Conservation (phyloP, 2,329 filamentous ascomycete species). For the Xylariaceae sp. region DNA sequence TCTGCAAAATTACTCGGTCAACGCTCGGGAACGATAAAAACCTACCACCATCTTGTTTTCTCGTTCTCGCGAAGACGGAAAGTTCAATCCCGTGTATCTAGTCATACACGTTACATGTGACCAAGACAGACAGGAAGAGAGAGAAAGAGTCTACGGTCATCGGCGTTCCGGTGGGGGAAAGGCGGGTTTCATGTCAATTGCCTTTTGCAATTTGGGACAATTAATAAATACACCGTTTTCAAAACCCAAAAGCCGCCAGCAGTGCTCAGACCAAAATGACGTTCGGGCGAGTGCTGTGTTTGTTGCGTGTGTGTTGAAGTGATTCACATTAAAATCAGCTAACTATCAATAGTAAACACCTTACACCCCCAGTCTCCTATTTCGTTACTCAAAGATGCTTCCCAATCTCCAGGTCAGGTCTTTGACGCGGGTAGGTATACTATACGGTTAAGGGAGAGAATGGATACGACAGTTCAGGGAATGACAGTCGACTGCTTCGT, state of each 20-base stretch:
- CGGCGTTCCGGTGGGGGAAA: constrained; percentile 20
- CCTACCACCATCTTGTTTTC: not conserved
- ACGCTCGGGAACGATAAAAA: no score
- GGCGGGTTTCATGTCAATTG: constrained; percentile 11
- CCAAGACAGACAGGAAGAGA: constrained; percentile 2
- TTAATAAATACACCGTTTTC: constrained; percentile 16
- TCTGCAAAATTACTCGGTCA: no score
- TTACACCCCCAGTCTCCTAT: not conserved
- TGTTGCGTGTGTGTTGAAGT: not conserved
- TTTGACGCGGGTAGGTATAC: not conserved
- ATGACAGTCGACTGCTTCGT: not conserved
- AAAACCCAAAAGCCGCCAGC: not conserved
- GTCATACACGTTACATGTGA: constrained; percentile 16
- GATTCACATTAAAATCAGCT: constrained; percentile 12
- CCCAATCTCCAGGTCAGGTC: constrained; percentile 4
- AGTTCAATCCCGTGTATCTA: constrained; percentile 16
- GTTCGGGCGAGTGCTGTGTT: not conserved
- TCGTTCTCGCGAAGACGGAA: not conserved
- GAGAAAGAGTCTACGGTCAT: constrained; percentile 16
- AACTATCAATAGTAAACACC: constrained; percentile 7
- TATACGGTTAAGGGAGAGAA: constrained; percentile 6
- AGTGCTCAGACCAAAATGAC: not conserved
- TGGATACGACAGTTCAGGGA: constrained; percentile 19
- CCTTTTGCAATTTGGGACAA: constrained; percentile 10
- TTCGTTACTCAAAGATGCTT: no score